phyloP scores from a whole-genome alignment of 2,329 filamentous ascomycete genomes.

The Fusarium sulawesiense region DNA sequence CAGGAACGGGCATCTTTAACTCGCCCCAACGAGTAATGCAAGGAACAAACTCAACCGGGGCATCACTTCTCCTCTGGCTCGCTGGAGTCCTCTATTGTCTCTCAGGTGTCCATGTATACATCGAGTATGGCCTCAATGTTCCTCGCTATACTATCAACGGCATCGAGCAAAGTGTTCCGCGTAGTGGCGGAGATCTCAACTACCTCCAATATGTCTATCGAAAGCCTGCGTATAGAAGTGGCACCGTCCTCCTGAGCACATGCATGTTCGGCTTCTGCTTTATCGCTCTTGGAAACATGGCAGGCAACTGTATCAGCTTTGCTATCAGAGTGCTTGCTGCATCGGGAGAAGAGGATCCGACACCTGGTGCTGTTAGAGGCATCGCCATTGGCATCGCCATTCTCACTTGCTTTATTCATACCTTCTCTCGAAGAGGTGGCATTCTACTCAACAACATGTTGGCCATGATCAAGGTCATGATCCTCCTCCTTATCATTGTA shows the following conservation, averaged over 20 bases:
- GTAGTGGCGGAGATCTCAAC: slow-evolving; percentile 61
- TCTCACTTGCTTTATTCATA: slow-evolving; percentile 61
- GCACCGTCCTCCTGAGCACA: slow-evolving; percentile 54
- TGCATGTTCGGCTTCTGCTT: slow-evolving; percentile 60
- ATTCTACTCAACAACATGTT: slow-evolving; percentile 64
- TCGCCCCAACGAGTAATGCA: slow-evolving; percentile 50
- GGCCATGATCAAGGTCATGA: slow-evolving; percentile 60
- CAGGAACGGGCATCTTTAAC: slow-evolving; percentile 54
- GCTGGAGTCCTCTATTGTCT: slow-evolving; percentile 54
- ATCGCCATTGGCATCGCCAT: slow-evolving; percentile 60
- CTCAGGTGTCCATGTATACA: slow-evolving; percentile 52
- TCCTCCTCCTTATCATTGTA: slow-evolving; percentile 58
- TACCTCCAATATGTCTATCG: slow-evolving; percentile 61
- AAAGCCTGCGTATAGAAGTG: slow-evolving; percentile 50
- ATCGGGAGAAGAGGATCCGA: slow-evolving; percentile 44
- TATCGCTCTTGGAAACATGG: slow-evolving; percentile 60
- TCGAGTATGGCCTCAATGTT: slow-evolving; percentile 61
- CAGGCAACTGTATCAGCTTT: slow-evolving; percentile 62
- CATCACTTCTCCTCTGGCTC: slow-evolving; percentile 56
- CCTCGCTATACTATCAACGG: slow-evolving; percentile 56
- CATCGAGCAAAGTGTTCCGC: slow-evolving; percentile 55
- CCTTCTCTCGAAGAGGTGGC: slow-evolving; percentile 60
- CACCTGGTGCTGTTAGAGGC: slow-evolving; percentile 54
- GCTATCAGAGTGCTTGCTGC: slow-evolving; percentile 55
- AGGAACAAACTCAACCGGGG: slow-evolving; percentile 50